Evolutionary conservation across 768 basidiomycete genomes (phyloP).

Genomic region (Hemileccinum rubropunctum): DNA sequence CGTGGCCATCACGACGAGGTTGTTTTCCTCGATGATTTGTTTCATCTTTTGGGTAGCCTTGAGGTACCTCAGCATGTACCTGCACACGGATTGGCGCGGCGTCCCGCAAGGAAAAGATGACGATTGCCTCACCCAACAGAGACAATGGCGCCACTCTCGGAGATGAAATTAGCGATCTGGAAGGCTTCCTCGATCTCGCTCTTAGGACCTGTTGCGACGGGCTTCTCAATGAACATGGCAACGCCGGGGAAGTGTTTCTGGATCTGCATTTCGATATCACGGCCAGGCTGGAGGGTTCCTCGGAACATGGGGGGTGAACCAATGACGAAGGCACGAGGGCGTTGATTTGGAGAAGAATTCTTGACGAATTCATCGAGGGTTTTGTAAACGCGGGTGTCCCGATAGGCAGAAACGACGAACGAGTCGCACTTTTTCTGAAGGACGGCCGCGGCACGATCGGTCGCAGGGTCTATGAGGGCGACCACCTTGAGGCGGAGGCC

Average conservation of each 20-base stretch:
- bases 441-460: constrained; percentile 74
- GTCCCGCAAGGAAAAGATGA: background rate
- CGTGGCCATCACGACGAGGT: constrained; percentile 93
- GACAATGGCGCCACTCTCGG: constrained; percentile 70
- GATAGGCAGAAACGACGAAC: constrained; percentile 92
- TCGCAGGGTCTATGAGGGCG: constrained; percentile 88
- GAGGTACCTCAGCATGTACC: constrained; percentile 93
- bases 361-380: constrained; percentile 83
- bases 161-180: constrained; percentile 68
- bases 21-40: constrained; percentile 90
- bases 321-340: constrained; percentile 80
- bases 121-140: constrained; percentile 71
- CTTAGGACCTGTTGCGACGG: constrained; percentile 76
- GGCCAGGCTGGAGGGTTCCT: constrained; percentile 68
- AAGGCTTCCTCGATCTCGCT: constrained; percentile 67
- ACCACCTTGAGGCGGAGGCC: constrained; percentile 95
- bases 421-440: constrained; percentile 90
- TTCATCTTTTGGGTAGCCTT: constrained; percentile 97
- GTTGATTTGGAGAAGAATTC: constrained; percentile 58
- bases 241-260: constrained; percentile 85
- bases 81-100: constrained; percentile 25
- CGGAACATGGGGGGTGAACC: constrained; percentile 95
- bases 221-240: constrained; percentile 91
- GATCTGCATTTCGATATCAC: constrained; percentile 86
- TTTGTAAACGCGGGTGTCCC: constrained; percentile 80